Evolutionary conservation across 2,329 filamentous ascomycete genomes (phyloP), one percentile per base, ranked within the genome.

Genomic region (Pestalotiopsis fici): DNA sequence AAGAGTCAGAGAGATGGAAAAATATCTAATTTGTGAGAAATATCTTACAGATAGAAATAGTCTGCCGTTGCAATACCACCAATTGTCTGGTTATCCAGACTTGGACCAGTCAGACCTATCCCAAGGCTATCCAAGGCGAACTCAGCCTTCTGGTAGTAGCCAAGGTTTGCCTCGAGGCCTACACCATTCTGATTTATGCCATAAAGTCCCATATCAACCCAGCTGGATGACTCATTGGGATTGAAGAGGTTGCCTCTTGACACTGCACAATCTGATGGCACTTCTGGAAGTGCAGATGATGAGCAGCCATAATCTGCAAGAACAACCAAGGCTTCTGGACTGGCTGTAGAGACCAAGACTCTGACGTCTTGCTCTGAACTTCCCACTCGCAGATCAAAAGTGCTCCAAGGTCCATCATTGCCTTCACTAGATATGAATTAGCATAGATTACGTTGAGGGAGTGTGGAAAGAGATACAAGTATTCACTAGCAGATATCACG

Each of bases 361-460:
- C 79, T 72, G 15, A 81, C 69, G 66, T 76, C 72, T 66, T 80
- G 77, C 59, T 77, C 74, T 21, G 79, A 76, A 4, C 72, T 78
- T n/a, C 80, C 80, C n/a, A 79, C 75, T 18, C 76, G 77, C 47
- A 80, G 64, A 65, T 78, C 71, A 66, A 82, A 82, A 15, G 74
- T 81, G 68, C 78, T 80, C 80, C 79, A 82, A 23, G 76, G 76
- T 21, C 80, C 80, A 66, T 82, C 80, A 57, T 80, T 81, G 65
- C 80, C 80, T 27, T 81, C 79, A 59, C 75, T 77, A 21, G 13
- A 64, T 23, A 15, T 3, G n/a, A n/a, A 23, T 75, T 55, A 76
- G 70, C 56, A 68, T 15, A 60, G 43, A 37, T 25, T 56, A n/a
- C 35, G 55, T 9, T 39, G 23, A n/a, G 63, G 60, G 15, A 59